phyloP scores from a whole-genome alignment of 129 eudicot genomes.

The Pseudognaphalium luteoalbum region DNA sequence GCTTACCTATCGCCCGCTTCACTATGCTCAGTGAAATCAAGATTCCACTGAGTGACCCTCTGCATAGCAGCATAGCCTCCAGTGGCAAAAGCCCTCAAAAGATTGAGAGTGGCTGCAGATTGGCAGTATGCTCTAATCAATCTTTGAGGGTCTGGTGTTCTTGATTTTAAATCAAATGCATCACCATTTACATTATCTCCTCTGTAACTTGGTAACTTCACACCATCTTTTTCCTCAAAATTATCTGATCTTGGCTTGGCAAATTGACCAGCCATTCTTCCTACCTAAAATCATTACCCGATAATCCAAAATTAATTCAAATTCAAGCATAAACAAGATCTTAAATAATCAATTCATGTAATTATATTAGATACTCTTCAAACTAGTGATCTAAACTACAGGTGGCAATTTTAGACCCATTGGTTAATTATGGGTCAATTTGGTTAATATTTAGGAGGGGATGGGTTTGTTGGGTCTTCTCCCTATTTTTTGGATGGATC shows the following conservation, averaged over 20 bases:
- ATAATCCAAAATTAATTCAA: slow-evolving; percentile 25
- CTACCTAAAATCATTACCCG: slow-evolving; percentile 54
- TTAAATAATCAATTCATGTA: background rate
- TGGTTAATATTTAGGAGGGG: too few species aligned
- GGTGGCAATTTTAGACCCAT: too few species aligned
- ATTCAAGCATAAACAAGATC: slow-evolving; percentile 7
- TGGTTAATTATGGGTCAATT: too few species aligned
- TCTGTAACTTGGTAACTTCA: slow-evolving; percentile 89
- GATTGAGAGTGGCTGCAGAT: slow-evolving; percentile 87
- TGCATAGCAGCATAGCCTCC: slow-evolving; percentile 99
- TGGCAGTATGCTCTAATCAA: slow-evolving; percentile 93
- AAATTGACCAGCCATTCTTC: slow-evolving; percentile 99
- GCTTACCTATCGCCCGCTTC: slow-evolving; percentile 89
- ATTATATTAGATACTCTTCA: slow-evolving; percentile 3
- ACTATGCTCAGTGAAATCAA: slow-evolving; percentile 81
- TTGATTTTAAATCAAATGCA: slow-evolving; percentile 71
- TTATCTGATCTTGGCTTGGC: slow-evolving; percentile 87
- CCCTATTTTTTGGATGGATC: too few species aligned
- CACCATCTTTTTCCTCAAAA: slow-evolving; percentile 87
- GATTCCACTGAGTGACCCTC: slow-evolving; percentile 89
- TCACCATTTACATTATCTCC: slow-evolving; percentile 95
- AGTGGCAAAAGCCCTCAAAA: slow-evolving; percentile 94
- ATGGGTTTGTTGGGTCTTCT: too few species aligned
- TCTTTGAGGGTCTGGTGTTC: slow-evolving; percentile 91
- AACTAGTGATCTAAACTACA: background rate